Evolutionary conservation across 805 yeast species (phyloP).

Genomic region (Candida oleophila): DNA sequence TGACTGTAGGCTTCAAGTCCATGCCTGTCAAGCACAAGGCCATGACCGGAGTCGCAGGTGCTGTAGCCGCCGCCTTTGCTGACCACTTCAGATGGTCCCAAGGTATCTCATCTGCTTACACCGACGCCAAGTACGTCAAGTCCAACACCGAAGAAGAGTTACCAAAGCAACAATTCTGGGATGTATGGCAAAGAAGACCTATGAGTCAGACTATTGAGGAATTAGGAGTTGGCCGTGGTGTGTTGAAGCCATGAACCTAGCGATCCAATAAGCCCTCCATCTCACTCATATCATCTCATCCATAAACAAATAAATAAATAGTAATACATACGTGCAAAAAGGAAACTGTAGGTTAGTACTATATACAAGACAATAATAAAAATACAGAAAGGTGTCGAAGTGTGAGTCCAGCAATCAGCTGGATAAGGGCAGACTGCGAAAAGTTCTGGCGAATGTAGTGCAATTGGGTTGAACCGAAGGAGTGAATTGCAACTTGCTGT

Average conservation of each 20-base stretch:
- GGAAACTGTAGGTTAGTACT: not conserved
- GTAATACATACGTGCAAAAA: not conserved
- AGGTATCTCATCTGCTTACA: conserved; percentile 37
- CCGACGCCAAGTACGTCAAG: conserved; percentile 35
- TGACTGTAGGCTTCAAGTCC: conserved; percentile 43
- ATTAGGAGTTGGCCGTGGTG: conserved; percentile 68
- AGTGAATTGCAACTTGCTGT: no score
- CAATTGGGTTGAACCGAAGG: no score
- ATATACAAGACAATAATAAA: not conserved
- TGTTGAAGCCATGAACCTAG: conserved; percentile 35
- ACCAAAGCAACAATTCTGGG: conserved; percentile 64
- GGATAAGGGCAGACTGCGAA: no score
- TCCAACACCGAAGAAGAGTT: conserved; percentile 39
- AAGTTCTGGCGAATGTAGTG: no score
- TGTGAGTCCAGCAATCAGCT: no score
- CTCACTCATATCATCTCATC: not conserved
- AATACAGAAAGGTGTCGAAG: no score
- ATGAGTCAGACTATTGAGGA: conserved; percentile 74
- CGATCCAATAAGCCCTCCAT: not conserved
- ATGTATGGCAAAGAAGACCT: conserved; percentile 76
- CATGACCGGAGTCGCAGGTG: conserved; percentile 40
- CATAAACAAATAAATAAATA: not conserved
- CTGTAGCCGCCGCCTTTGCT: conserved; percentile 33
- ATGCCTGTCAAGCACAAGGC: conserved; percentile 43
- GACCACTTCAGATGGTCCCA: conserved; percentile 44